Conservation (phyloP, 306 rosid species). For the Spatholobus suberectus region DNA sequence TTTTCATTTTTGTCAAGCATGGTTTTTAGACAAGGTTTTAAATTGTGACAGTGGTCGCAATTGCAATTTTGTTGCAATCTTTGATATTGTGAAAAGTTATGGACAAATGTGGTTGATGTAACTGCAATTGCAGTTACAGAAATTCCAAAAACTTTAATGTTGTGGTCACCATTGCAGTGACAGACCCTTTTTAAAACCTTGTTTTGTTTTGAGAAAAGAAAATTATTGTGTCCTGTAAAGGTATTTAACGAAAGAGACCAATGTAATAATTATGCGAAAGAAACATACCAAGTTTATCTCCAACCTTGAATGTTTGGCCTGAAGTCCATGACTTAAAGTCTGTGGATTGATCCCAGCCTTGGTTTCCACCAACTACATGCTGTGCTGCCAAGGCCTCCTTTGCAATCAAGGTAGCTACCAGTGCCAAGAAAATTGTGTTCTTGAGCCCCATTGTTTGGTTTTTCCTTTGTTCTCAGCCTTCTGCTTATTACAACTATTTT, state of each 20-base stretch:
- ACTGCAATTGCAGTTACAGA: neutral
- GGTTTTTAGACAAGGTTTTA: too few relatives aligned
- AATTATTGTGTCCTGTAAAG: neutral
- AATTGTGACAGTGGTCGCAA: neutral
- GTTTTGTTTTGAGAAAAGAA: neutral
- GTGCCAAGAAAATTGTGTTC: conserved; percentile 56
- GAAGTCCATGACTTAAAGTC: conserved; percentile 78
- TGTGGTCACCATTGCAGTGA: too few relatives aligned
- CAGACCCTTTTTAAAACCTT: neutral
- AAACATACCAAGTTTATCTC: conserved; percentile 85
- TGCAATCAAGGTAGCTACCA: conserved; percentile 51
- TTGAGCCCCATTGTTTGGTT: conserved; percentile 54
- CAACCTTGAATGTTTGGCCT: conserved; percentile 73
- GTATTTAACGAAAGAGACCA: neutral
- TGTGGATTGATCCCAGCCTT: conserved; percentile 88
- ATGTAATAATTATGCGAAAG: neutral
- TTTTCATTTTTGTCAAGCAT: neutral
- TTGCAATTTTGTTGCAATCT: neutral
- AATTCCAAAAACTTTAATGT: neutral
- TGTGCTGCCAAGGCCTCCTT: conserved; percentile 58
- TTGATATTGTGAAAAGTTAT: neutral
- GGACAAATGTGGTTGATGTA: neutral
- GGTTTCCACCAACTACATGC: conserved; percentile 82
- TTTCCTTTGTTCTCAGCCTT: neutral
- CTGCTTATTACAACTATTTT: conserved; percentile 23